phyloP scores from a whole-genome alignment of 371 early-diverging fungal species.

The Mortierella sp. region DNA sequence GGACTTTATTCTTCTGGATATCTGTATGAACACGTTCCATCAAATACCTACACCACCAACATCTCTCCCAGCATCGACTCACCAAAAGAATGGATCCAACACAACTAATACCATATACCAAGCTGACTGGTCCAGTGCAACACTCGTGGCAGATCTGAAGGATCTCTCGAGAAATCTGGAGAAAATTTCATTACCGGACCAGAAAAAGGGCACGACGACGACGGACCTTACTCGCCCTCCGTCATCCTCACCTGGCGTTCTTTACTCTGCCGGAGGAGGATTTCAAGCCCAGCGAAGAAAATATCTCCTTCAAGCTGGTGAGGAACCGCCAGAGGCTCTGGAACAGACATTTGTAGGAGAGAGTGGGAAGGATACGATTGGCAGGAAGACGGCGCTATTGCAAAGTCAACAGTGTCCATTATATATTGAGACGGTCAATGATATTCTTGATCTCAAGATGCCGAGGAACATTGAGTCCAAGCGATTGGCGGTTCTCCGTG shows the following conservation, averaged over 20 bases:
- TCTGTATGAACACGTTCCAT: conserved; percentile 25
- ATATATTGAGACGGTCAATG: conserved; percentile 45
- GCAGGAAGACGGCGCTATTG: neutral
- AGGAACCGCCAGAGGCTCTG: conserved; percentile 43
- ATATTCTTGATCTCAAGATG: conserved; percentile 40
- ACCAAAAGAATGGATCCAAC: conserved; percentile 6
- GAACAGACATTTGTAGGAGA: neutral
- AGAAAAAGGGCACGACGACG: neutral
- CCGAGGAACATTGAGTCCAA: conserved; percentile 35
- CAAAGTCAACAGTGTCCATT: conserved; percentile 13
- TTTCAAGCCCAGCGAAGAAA: conserved; percentile 21
- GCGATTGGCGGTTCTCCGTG: conserved; percentile 35
- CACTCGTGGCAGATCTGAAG: conserved; percentile 22
- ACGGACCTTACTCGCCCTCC: conserved; percentile 1
- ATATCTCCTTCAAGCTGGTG: conserved; percentile 45
- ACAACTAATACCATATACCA: conserved; percentile 21
- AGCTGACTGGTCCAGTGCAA: conserved; percentile 46
- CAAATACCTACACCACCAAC: conserved; percentile 29
- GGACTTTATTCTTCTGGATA: conserved; percentile 45
- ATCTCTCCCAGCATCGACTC: conserved; percentile 16
- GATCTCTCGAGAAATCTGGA: conserved; percentile 10
- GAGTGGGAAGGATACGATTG: conserved; percentile 13
- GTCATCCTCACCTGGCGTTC: conserved; percentile 16
- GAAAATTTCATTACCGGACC: conserved; percentile 3
- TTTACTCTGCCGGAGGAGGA: conserved; percentile 13